Evolutionary conservation across 129 eudicot genomes (phyloP).

Genomic region (Tagetes erecta): DNA sequence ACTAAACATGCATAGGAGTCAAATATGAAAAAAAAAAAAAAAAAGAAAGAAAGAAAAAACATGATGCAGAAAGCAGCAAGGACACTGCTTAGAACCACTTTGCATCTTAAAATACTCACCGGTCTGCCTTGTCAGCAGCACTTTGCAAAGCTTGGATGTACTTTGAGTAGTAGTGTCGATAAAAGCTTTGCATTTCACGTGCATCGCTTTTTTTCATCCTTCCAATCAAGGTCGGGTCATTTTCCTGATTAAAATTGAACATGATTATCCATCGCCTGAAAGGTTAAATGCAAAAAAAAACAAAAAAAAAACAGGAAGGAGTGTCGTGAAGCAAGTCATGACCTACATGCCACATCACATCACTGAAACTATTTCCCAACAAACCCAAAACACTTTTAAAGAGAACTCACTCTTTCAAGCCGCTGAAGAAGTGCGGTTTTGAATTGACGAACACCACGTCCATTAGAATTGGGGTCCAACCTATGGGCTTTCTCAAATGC

Average conservation of each 20-base stretch:
- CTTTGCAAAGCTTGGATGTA: slow-evolving; percentile 92
- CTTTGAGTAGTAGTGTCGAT: slow-evolving; percentile 81
- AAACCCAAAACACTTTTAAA: slow-evolving; percentile 1
- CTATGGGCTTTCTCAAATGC: slow-evolving; percentile 96
- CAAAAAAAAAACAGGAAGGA: background rate
- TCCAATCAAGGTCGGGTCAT: slow-evolving; percentile 89
- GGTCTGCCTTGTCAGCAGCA: slow-evolving; percentile 95
- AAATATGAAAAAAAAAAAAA: slow-evolving; percentile 6
- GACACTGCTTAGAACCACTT: slow-evolving; percentile 21
- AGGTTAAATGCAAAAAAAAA: background rate
- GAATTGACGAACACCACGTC: slow-evolving; percentile 98
- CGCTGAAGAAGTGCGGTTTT: slow-evolving; percentile 94
- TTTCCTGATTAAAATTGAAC: slow-evolving; percentile 53
- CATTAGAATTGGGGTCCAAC: slow-evolving; percentile 89
- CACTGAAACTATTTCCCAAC: slow-evolving; percentile 5
- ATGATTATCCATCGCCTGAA: background rate
- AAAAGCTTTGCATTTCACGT: slow-evolving; percentile 96
- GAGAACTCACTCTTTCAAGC: slow-evolving; percentile 72
- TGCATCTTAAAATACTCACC: slow-evolving; percentile 46
- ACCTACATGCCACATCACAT: slow-evolving; percentile 4
- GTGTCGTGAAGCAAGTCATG: background rate
- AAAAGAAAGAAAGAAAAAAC: slow-evolving; percentile 5
- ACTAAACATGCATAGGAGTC: slow-evolving; percentile 42
- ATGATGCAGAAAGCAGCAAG: slow-evolving; percentile 9
- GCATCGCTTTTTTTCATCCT: slow-evolving; percentile 95